phyloP scores from a whole-genome alignment of 108 stramenopile genomes.

The Cyclotella cryptica region DNA sequence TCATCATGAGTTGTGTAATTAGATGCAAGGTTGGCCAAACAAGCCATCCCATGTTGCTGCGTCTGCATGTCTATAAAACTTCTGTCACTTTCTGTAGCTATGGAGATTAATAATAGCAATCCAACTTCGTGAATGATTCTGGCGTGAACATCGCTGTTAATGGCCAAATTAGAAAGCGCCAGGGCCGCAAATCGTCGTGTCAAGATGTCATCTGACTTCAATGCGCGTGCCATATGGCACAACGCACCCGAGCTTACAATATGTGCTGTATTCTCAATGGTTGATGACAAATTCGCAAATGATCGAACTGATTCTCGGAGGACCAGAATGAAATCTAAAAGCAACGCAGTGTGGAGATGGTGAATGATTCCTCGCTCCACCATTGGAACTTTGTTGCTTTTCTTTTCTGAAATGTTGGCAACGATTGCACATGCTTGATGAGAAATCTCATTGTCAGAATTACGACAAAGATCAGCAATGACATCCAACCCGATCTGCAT shows the following conservation, averaged over 20 bases:
- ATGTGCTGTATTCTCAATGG: constrained; percentile 67
- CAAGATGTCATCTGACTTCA: constrained; percentile 70
- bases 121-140: constrained; percentile 79
- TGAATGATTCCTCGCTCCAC: constrained; percentile 79
- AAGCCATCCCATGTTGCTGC: constrained; percentile 78
- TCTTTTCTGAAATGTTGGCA: constrained; percentile 80
- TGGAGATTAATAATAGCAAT: constrained; percentile 52
- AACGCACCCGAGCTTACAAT: constrained; percentile 78
- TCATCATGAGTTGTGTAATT: constrained; percentile 64
- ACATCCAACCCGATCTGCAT: constrained; percentile 68
- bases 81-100: constrained; percentile 27
- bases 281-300: constrained; percentile 82
- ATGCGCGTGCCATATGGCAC: constrained; percentile 64
- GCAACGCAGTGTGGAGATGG: constrained; percentile 81
- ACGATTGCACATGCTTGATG: constrained; percentile 77
- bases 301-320: constrained; percentile 83
- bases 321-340: constrained; percentile 71
- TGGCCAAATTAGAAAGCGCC: constrained; percentile 82
- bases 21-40: constrained; percentile 80
- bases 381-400: constrained; percentile 67
- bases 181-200: constrained; percentile 87
- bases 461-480: constrained; percentile 73
- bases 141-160: constrained; percentile 58
- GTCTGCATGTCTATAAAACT: constrained; percentile 69
- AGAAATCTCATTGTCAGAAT: constrained; percentile 73